Conservation (phyloP, 257 asterid species). For the Striga asiatica region DNA sequence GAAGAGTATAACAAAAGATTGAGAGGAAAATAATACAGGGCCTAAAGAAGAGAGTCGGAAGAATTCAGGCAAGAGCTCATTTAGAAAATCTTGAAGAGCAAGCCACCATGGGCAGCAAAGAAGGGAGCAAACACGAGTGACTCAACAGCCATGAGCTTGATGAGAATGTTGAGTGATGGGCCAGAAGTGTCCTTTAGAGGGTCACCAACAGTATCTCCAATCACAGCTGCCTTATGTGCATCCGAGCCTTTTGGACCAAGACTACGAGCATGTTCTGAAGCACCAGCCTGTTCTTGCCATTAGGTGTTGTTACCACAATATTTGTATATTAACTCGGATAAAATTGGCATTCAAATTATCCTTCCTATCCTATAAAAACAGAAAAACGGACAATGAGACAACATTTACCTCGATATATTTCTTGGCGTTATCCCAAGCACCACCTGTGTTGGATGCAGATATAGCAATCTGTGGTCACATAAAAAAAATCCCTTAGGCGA, state of each 20-base stretch:
- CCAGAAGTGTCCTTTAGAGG: conserved; percentile 60
- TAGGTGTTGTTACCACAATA: neutral
- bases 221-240: conserved; percentile 52
- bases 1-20: neutral
- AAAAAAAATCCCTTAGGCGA: neutral
- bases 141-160: conserved; percentile 55
- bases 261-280: conserved; percentile 39
- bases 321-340: too few species aligned
- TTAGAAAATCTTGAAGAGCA: conserved; percentile 40
- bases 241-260: conserved; percentile 55
- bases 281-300: conserved; percentile 35
- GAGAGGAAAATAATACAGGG: too few species aligned
- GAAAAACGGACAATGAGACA: too few species aligned
- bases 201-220: conserved; percentile 55
- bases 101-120: conserved; percentile 57
- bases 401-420: conserved; percentile 31
- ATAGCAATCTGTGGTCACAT: conserved; percentile 28
- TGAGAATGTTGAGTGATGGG: conserved; percentile 45
- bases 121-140: conserved; percentile 55
- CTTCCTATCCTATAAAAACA: too few species aligned
- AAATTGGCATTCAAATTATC: too few species aligned
- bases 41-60: too few species aligned
- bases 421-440: conserved; percentile 43
- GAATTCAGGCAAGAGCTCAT: neutral
- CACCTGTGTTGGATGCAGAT: conserved; percentile 40